Evolutionary conservation across 768 basidiomycete genomes (phyloP), one percentile per base, ranked within the genome.

Genomic region (Arthromyces matolae): DNA sequence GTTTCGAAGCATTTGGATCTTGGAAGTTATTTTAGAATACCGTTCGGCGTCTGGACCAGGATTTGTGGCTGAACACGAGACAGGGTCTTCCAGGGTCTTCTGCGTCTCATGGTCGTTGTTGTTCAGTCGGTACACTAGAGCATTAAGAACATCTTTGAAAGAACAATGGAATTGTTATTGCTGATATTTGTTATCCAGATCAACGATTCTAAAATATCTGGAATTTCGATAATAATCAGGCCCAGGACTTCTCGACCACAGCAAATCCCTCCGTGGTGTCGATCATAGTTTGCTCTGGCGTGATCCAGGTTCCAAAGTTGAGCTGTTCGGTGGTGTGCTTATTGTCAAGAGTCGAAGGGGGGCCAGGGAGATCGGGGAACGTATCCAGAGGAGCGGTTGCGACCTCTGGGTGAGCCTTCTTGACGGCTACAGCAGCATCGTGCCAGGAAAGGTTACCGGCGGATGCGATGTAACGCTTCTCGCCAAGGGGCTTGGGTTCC

Each of bases 381-480:
- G 34, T 39, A 4, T 56, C 49, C n/a, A n/a, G n/a, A n/a, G n/a
- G n/a, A 16, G 56, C 48, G 14, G 56, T 51, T 35, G 42, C 51
- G 35, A 62, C 24, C 32, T 57, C 54, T 14, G 64, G 62, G 27
- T 52, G 52, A 9, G 46, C 53, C 43, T 59, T 56, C 47, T 60
- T 58, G 19, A 68, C 44, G 47, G 62, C 46, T 41, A 47, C 59
- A 14, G 58, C 60, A 23, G 59, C 67, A 31, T 67, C 44, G 29
- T 56, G 59, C 67, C 67, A 70, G 16, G 60, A 60, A 38, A 57
- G 56, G 34, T 60, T 61, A 19, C 55, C 59, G 8, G 27, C 54
- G 42, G 62, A 67, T 49, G 63, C 50, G 20, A 67, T 43, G 57
- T 66, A 68, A 22, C 69, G 61, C 47, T 63, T 64, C 49, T 58